Conservation (phyloP, 1,139 yeast genomes). For the Suhomyces coccinellae region DNA sequence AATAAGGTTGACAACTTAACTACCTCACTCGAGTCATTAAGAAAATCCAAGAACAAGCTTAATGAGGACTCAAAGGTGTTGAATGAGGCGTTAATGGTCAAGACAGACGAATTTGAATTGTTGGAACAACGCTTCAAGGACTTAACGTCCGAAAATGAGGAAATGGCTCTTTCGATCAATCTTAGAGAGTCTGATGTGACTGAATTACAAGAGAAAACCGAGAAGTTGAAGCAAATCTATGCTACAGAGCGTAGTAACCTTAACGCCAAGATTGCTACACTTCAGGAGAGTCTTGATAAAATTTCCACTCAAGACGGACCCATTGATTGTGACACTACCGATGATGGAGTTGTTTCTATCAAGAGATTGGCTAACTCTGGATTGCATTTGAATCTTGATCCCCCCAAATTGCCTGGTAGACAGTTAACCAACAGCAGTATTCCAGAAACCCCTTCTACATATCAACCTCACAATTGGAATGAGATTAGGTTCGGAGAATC, state of each 20-base stretch:
- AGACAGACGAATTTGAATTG: constrained; percentile 25
- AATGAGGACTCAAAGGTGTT: constrained; percentile 31
- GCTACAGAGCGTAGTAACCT: constrained; percentile 33
- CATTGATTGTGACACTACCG: neutral
- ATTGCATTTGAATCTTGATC: constrained; percentile 20
- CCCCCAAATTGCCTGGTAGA: constrained; percentile 9
- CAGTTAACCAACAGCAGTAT: constrained; percentile 6
- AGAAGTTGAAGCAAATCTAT: constrained; percentile 31
- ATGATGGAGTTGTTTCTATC: constrained; percentile 1
- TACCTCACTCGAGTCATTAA: constrained; percentile 34
- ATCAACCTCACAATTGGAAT: constrained; percentile 11
- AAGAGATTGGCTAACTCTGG: constrained; percentile 12
- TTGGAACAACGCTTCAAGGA: constrained; percentile 17
- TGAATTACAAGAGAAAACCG: constrained; percentile 34
- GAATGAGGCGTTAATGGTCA: constrained; percentile 22
- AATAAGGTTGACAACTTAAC: constrained; percentile 49
- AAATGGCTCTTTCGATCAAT: constrained; percentile 23
- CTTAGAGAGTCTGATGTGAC: constrained; percentile 27
- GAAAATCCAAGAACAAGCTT: constrained; percentile 32
- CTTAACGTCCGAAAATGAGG: constrained; percentile 20
- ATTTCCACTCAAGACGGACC: neutral
- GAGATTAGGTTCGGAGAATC: constrained; percentile 39
- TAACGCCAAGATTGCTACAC: constrained; percentile 27
- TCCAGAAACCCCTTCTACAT: constrained; percentile 10
- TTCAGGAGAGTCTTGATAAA: constrained; percentile 22